Percentiles rank a stretch among this genome's conserved stretches.
Conservation (phyloP, 1,284 basidiomycete genomes). For the Exobasidium rhododendri region DNA sequence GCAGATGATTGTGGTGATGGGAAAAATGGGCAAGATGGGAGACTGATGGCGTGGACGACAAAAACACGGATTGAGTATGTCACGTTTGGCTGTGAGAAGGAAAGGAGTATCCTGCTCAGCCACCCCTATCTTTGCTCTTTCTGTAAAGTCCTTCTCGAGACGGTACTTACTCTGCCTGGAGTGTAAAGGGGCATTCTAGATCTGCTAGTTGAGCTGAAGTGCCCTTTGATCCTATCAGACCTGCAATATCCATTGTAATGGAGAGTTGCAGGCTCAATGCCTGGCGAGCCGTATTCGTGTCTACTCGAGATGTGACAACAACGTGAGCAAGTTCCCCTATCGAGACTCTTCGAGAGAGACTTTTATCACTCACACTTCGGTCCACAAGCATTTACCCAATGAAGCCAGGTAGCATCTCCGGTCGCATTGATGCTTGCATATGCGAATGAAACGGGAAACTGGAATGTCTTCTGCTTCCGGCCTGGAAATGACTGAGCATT, state of each 20-base stretch:
- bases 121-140: too few species aligned
- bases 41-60: too few species aligned
- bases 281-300: conserved; percentile 8
- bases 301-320: too few species aligned
- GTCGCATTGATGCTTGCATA: conserved; percentile 34
- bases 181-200: conserved; percentile 30
- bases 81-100: background rate
- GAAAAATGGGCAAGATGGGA: too few species aligned
- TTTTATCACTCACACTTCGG: conserved; percentile 20
- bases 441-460: conserved; percentile 34
- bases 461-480: conserved; percentile 26
- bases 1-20: too few species aligned
- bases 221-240: conserved; percentile 32
- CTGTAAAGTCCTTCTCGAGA: too few species aligned
- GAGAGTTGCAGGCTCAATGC: conserved; percentile 30
- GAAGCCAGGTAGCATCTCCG: conserved; percentile 37
- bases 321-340: too few species aligned
- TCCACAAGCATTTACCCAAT: conserved; percentile 36
- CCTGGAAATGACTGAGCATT: conserved; percentile 20
- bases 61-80: too few species aligned
- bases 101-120: background rate
- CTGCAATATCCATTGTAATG: conserved; percentile 31
- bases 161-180: conserved; percentile 8
- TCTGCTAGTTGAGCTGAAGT: conserved; percentile 29
- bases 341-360: too few species aligned